A percentile compares a stretch with the other conserved stretches of the same genome.
These are phyloP conservation scores for Macadamia integrifolia DNA, from an alignment of 164 flowering plant species.

Conservation along the genomic window DNA sequence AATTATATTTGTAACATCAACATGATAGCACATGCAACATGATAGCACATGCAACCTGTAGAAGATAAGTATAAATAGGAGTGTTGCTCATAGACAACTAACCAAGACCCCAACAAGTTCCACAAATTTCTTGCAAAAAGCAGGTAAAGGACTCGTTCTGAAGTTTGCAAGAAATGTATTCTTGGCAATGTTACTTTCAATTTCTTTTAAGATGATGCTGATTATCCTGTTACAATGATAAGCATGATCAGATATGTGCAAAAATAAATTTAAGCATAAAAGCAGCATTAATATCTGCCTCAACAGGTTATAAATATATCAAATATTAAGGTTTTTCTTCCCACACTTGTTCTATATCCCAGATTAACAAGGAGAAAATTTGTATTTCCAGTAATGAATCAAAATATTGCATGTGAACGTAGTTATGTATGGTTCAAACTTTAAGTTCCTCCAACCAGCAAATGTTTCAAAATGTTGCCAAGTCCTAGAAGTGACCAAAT, in stretches of 20 bases:
- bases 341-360: no score
- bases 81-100: constrained; percentile 22
- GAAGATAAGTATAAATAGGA: neutral
- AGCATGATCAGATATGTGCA: neutral
- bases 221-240: constrained; percentile 55
- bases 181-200: constrained; percentile 76
- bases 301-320: no score
- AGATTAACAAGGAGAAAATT: no score
- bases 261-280: neutral
- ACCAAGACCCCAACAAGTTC: constrained; percentile 83
- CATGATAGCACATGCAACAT: neutral
- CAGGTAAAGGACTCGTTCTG: constrained; percentile 66
- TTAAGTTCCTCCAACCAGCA: neutral
- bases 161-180: constrained; percentile 73
- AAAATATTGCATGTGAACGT: neutral
- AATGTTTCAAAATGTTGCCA: neutral
- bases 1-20: neutral
- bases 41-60: neutral
- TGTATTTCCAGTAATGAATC: neutral
- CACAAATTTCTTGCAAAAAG: constrained; percentile 72
- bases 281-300: neutral
- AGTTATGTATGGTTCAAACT: neutral
- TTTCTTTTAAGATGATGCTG: constrained; percentile 71
- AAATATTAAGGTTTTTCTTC: no score
- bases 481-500: neutral